phyloP scores from a whole-genome alignment of 352 stramenopile species.

The Phytophthora sansomeana region DNA sequence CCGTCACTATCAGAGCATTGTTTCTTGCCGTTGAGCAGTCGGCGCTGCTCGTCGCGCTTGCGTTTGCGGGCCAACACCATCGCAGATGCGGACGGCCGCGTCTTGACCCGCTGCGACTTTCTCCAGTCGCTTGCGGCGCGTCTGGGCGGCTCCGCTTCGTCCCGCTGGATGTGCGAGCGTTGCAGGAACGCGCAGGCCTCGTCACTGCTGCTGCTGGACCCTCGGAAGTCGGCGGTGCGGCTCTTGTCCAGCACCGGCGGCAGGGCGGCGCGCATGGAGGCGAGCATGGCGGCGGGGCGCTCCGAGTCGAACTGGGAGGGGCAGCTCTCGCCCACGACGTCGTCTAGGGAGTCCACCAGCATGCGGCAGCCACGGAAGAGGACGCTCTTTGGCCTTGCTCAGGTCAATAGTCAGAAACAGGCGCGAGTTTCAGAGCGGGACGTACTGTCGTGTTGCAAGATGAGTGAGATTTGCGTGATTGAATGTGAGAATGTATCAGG shows the following conservation, averaged over 20 bases:
- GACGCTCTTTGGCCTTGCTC: conserved; percentile 15
- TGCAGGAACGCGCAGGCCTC: conserved; percentile 11
- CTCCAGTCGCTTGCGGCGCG: conserved; percentile 10
- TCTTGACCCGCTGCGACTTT: conserved; percentile 9
- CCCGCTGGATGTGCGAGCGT: conserved; percentile 29
- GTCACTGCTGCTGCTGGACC: neutral
- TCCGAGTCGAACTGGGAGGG: conserved; percentile 35
- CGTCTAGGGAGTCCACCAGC: conserved; percentile 45
- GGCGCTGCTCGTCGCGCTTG: conserved; percentile 40
- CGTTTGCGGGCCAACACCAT: conserved; percentile 42
- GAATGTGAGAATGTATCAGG: no score
- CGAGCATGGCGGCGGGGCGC: conserved; percentile 16
- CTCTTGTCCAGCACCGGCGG: conserved; percentile 6
- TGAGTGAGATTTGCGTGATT: no score
- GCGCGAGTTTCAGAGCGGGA: conserved; percentile 11
- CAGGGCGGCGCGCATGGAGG: conserved; percentile 16
- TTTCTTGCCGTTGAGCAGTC: conserved; percentile 31
- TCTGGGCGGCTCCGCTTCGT: conserved; percentile 13
- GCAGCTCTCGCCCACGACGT: conserved; percentile 45
- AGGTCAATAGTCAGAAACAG: conserved; percentile 22
- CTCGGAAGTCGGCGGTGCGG: conserved; percentile 7
- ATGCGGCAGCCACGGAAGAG: conserved; percentile 31
- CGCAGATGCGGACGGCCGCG: conserved; percentile 37
- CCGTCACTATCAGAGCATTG: conserved; percentile 32
- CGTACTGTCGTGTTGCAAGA: no score